phyloP scores from a whole-genome alignment of 2,329 filamentous ascomycete genomes.

The Neonectria punicea region DNA sequence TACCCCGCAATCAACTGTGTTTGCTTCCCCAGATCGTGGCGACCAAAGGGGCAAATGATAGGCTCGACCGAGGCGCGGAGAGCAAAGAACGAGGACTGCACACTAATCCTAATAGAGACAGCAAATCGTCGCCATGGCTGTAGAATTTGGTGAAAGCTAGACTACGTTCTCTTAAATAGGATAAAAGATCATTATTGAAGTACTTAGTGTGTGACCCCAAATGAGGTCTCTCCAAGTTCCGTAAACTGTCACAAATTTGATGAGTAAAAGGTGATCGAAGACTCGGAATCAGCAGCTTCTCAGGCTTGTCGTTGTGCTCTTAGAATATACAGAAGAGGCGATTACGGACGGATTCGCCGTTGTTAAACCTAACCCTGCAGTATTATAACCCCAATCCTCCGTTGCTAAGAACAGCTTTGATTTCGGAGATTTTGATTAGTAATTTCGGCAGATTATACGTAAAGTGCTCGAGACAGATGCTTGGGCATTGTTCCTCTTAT shows the following conservation, averaged over 20 bases:
- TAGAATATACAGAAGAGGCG: constrained; percentile 37
- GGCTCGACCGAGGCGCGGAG: neutral
- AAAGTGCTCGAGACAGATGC: neutral
- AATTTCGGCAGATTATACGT: neutral
- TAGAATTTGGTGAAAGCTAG: neutral
- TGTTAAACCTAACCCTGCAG: constrained; percentile 39
- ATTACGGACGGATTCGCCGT: constrained; percentile 28
- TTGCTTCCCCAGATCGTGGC: neutral
- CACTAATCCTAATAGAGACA: constrained; percentile 7
- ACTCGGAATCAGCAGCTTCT: constrained; percentile 1
- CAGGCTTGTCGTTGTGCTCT: constrained; percentile 35
- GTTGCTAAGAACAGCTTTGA: constrained; percentile 7
- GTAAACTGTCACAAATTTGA: neutral
- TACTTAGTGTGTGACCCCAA: neutral
- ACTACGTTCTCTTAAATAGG: too few relatives aligned
- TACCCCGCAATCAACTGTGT: constrained; percentile 15
- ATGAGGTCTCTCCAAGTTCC: neutral
- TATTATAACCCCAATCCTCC: constrained; percentile 26
- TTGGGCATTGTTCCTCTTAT: constrained; percentile 13
- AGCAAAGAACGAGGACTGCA: neutral
- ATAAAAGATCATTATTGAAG: neutral
- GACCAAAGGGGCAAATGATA: constrained; percentile 1
- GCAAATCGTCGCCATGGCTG: neutral
- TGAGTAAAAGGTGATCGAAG: neutral
- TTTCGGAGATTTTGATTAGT: neutral